Base-by-base conservation (phyloP, 768 basidiomycete genomes). In the Suillus subaureus region DNA sequence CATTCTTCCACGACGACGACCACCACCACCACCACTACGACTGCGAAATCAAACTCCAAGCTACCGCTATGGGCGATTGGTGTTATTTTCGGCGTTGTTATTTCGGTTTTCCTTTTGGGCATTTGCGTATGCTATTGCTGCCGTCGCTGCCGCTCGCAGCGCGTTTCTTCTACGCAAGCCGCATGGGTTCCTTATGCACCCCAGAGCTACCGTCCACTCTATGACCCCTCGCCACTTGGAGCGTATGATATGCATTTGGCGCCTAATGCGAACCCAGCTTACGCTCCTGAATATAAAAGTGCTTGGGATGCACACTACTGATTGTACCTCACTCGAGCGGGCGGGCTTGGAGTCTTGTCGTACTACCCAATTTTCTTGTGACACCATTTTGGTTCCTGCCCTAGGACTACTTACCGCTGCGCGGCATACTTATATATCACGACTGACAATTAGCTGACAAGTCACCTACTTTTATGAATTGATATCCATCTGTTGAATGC, bases 21-120 rank as follows among this genome's bases (percentile, higher is more conserved):
- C 68, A 81, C 49, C 68, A 75, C 35, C 74, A 79, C 13, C 68
- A 81, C 39, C 5, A 33, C 39, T 1, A 71, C 63, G 76, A 80
- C 21, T 45, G 72, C 56, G 76, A 81, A 64, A 74, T 66, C 62
- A 54, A 61, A 37, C 21, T 39, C 61, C 11, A 61, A 52, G n/a
- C 2, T 64, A 31, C 35, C 64, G 2, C 2, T 54, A 45, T 62
- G 67, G 69, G 15, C 64, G 28, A 68, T 78, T 16, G 73, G 40
- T 52, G 13, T 68, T 31, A 60, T 77, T 35, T 68, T 47, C 26
- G 69, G 52, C 39, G 23, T 47, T 7, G 54, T 37, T 15, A 6
- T 73, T 54, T 37, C 51, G 11, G 21, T 73, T 45, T 11, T 67
- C 54, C 31, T 69, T 51, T 21, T 68, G 26, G 18, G 55, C 35